phyloP scores from a whole-genome alignment of 1,139 yeast genomes.

The Candida sanyaensis region DNA sequence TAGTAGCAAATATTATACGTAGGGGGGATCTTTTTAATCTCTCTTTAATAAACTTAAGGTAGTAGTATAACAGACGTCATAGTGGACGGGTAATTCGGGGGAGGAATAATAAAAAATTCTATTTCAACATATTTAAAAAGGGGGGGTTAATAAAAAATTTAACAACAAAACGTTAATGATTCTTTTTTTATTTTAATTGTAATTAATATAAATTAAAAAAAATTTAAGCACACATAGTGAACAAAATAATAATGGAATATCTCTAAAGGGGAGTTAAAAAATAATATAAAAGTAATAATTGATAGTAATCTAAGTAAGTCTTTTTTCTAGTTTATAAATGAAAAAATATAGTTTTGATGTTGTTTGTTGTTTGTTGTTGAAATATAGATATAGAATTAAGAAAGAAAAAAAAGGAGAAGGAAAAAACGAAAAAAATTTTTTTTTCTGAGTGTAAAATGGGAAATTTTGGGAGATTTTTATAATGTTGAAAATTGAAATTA shows the following conservation, averaged over 20 bases:
- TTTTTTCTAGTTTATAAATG: too few species aligned
- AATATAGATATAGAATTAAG: conserved; percentile 10
- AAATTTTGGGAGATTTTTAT: neutral
- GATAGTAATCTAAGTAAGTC: too few species aligned
- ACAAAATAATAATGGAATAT: conserved; percentile 9
- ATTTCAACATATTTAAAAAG: conserved; percentile 25
- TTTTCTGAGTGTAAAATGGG: neutral
- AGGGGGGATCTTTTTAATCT: neutral
- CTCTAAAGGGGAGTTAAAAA: conserved; percentile 16
- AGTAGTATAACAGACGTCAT: conserved; percentile 25
- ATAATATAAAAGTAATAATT: conserved; percentile 1
- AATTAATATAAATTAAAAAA: conserved; percentile 9
- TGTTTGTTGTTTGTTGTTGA: conserved; percentile 7
- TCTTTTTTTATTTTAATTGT: conserved; percentile 3
- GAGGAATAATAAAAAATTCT: conserved; percentile 14
- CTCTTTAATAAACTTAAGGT: conserved; percentile 2
- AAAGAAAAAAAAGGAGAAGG: conserved; percentile 9
- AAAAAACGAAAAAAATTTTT: conserved; percentile 5
- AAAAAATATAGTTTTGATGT: conserved; percentile 4
- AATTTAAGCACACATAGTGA: conserved; percentile 41
- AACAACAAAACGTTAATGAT: conserved; percentile 5
- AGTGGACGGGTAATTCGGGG: conserved; percentile 37
- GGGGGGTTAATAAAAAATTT: conserved; percentile 12
- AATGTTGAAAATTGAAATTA: neutral
- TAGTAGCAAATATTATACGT: neutral